These are phyloP conservation scores for Noccaea bulbosa DNA, from an alignment of 345 rosid species.

Conservation along the genomic window DNA sequence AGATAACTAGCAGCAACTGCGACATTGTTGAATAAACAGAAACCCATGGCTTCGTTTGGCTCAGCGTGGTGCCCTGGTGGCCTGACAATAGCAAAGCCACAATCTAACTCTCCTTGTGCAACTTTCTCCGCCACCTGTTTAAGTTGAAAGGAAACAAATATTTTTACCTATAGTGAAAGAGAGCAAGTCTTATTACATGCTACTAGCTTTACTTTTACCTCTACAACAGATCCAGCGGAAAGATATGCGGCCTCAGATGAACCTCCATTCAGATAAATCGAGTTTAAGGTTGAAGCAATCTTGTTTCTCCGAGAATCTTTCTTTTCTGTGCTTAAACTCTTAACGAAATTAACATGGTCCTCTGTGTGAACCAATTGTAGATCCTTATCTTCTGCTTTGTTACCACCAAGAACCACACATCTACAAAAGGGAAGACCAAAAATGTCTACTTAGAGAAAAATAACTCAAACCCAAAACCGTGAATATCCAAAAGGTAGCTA, in stretches of 20 bases:
- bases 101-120: conserved; percentile 75
- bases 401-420: conserved; percentile 70
- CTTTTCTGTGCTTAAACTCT: conserved; percentile 61
- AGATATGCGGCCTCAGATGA: conserved; percentile 86
- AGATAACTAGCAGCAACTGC: conserved; percentile 79
- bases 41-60: conserved; percentile 81
- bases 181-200: conserved; percentile 2
- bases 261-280: conserved; percentile 78
- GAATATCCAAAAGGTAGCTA: too few species aligned
- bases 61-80: conserved; percentile 99
- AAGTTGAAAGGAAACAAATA: background rate
- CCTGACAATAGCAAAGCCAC: conserved; percentile 87
- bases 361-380: conserved; percentile 62
- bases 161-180: conserved; percentile 1
- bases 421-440: conserved; percentile 46
- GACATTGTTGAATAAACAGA: conserved; percentile 87
- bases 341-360: conserved; percentile 65
- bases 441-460: background rate
- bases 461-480: too few species aligned
- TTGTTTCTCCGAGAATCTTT: conserved; percentile 53
- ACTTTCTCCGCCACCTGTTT: conserved; percentile 71
- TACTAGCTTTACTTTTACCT: conserved; percentile 49
- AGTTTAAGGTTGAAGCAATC: conserved; percentile 62
- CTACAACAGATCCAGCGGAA: conserved; percentile 85
- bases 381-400: conserved; percentile 68